Base-by-base conservation (phyloP, 331 rosid species). In the Malus hybrid region DNA sequence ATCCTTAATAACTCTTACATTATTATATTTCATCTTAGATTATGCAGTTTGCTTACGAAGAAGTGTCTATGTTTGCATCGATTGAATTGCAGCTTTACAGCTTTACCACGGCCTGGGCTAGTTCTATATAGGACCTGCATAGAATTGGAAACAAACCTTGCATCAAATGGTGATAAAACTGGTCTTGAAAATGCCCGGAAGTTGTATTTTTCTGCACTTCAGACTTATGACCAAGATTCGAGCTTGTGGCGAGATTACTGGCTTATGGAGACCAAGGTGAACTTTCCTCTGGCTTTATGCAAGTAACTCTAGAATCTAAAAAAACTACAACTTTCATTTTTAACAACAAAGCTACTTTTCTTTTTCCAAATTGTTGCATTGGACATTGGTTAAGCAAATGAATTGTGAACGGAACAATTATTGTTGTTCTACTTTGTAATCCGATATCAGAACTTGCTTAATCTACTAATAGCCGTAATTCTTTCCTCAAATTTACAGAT, bases 31-130 rank as follows among this genome's bases (percentile, higher is more conserved):
- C 14, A 7, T 39, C 62, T 19, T 48, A 42, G 52, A 60, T 69
- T 68, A 10, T 48, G 69, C 59, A 31, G 59, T 68, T 72, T 15
- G 27, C 6, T 71, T 20, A 18, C 50, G 32, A 36, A 71, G 22
- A 74, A 66, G 29, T 20, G 46, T 36, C 50, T 56, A 55, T 73
- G 55, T 28, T 69, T 68, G 5, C 73, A 8, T 34, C 29, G 67
- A 76, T 86, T 64, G 68, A 68, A 74, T 77, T 85, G 82, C 97
- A 94, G 98, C 70, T 94, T 79, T 86, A 83, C 85, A 52, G 88
- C 90, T 80, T 81, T 94, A 70, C 96, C 97, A 24, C 96, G 73
- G 81, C 96, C 98, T 1, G 96, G 98, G 73, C 90, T 91, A 78
- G 90, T 82, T 67, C 39, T 86, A 69, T 90, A 82, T 81, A 87